phyloP scores from a whole-genome alignment of 176 grass and related monocot species.

The Urochloa ruziziensis region DNA sequence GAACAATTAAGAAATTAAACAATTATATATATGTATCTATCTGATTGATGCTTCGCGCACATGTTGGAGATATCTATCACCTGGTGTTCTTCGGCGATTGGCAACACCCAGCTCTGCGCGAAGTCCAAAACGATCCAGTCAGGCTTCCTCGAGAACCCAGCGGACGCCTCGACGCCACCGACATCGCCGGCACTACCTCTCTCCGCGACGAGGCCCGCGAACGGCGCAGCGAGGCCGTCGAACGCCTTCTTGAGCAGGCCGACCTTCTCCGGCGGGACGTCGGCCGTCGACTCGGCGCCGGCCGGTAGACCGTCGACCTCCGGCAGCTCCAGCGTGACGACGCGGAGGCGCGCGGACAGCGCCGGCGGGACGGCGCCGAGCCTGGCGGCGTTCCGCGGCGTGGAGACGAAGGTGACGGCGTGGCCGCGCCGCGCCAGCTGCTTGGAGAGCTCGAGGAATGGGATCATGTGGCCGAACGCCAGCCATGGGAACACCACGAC shows the following conservation, averaged over 20 bases:
- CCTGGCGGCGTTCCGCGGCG: not conserved
- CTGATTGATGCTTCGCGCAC: too few relatives aligned
- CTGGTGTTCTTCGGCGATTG: slow-evolving; percentile 28
- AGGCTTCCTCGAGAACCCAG: not conserved
- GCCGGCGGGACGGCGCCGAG: not conserved
- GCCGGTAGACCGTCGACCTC: not conserved
- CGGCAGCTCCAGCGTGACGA: not conserved
- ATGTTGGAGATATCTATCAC: too few relatives aligned
- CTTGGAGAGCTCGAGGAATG: slow-evolving; percentile 21
- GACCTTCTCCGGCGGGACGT: slow-evolving; percentile 5
- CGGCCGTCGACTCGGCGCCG: not conserved
- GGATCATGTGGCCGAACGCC: slow-evolving; percentile 30
- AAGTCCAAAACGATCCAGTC: slow-evolving; percentile 63
- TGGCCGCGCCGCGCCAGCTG: not conserved
- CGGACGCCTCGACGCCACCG: not conserved
- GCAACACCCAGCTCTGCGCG: slow-evolving; percentile 18
- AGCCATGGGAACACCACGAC: slow-evolving; percentile 42
- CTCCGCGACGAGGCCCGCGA: not conserved
- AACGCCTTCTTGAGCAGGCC: slow-evolving; percentile 37
- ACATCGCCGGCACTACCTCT: too few relatives aligned
- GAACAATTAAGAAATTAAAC: too few relatives aligned
- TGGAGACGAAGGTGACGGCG: slow-evolving; percentile 14
- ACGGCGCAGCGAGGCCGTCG: not conserved
- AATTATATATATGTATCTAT: too few relatives aligned
- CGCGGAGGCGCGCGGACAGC: not conserved